Conservation (phyloP, 1,284 basidiomycete species). For the Ustilago bromivora region DNA sequence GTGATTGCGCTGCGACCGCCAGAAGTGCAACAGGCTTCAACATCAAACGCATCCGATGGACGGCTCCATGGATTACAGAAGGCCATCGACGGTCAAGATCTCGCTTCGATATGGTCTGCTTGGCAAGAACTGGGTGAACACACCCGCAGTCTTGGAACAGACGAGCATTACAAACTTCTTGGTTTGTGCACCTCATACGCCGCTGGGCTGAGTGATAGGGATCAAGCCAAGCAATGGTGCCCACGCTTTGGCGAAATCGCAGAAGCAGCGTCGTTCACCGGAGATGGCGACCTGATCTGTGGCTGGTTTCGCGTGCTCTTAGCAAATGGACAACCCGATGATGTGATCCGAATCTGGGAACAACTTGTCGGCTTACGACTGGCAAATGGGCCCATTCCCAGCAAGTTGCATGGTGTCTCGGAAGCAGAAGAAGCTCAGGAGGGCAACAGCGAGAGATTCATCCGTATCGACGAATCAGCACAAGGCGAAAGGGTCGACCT, state of each 20-base stretch:
- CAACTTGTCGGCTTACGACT: conserved; percentile 18
- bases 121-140: conserved; percentile 11
- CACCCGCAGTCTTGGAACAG: background rate
- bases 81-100: conserved; percentile 32
- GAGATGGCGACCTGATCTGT: conserved; percentile 25
- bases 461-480: conserved; percentile 23
- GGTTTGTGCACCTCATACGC: conserved; percentile 20
- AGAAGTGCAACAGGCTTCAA: background rate
- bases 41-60: background rate
- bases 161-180: conserved; percentile 28
- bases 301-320: conserved; percentile 27
- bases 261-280: conserved; percentile 18
- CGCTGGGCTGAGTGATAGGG: background rate
- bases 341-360: conserved; percentile 32
- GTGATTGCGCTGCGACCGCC: conserved; percentile 21
- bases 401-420: background rate
- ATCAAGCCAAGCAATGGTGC: conserved; percentile 14
- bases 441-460: conserved; percentile 12
- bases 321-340: conserved; percentile 13
- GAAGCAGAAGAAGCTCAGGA: background rate
- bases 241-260: conserved; percentile 13
- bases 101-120: conserved; percentile 9
- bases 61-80: conserved; percentile 10
- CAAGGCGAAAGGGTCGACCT: conserved; percentile 31
- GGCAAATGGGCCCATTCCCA: conserved; percentile 5